phyloP scores from a whole-genome alignment of 768 basidiomycete species.

The Leccinum fibrillosum region DNA sequence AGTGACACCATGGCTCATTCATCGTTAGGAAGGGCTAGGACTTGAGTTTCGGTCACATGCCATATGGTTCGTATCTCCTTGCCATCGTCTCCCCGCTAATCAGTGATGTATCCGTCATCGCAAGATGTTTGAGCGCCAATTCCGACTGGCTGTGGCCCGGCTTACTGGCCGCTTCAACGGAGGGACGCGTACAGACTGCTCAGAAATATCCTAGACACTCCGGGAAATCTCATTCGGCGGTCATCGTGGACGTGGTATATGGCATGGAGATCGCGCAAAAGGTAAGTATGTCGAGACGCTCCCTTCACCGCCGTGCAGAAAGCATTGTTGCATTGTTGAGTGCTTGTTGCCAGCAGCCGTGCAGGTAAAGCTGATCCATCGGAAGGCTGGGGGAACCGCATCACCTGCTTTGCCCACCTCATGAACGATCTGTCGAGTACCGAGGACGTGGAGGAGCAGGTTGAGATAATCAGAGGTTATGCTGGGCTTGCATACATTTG shows the following conservation, averaged over 20 bases:
- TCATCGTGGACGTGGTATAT: slow-evolving; percentile 53
- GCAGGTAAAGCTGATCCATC: not conserved
- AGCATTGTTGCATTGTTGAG: slow-evolving; percentile 32
- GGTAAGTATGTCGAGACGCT: slow-evolving; percentile 40
- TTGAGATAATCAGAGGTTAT: slow-evolving; percentile 39
- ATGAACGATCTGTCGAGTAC: slow-evolving; percentile 18
- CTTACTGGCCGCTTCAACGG: slow-evolving; percentile 43
- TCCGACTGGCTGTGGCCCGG: slow-evolving; percentile 41
- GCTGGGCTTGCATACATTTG: slow-evolving; percentile 48
- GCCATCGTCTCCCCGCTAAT: not conserved
- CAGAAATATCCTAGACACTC: slow-evolving; percentile 41
- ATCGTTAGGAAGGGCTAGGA: slow-evolving; percentile 40
- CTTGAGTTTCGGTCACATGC: slow-evolving; percentile 57
- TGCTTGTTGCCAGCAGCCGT: not conserved
- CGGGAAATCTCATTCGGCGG: slow-evolving; percentile 42
- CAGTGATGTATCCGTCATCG: slow-evolving; percentile 32
- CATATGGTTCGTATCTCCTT: slow-evolving; percentile 35
- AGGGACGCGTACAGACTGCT: slow-evolving; percentile 45
- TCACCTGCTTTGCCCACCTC: slow-evolving; percentile 32
- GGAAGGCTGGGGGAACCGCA: slow-evolving; percentile 24
- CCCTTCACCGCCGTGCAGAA: slow-evolving; percentile 40
- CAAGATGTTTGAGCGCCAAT: slow-evolving; percentile 50
- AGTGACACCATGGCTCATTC: slow-evolving; percentile 3
- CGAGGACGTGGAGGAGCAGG: slow-evolving; percentile 15
- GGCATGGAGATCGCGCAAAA: slow-evolving; percentile 44